These are phyloP conservation scores for Thozetella sp. DNA, from an alignment of 495 filamentous ascomycete species.

Conservation along the genomic window DNA sequence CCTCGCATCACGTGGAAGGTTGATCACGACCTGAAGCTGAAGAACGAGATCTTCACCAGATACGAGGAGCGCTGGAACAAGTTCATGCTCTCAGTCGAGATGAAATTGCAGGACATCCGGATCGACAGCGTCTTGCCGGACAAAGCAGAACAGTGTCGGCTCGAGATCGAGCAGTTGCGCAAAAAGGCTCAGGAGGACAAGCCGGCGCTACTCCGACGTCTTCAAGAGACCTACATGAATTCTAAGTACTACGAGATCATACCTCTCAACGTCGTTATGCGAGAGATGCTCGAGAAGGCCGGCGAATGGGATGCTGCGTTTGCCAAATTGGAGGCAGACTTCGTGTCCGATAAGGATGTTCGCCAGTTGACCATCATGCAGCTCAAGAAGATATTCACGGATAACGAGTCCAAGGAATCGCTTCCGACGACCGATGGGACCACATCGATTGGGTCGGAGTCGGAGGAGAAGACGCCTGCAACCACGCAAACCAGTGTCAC, in stretches of 20 bases:
- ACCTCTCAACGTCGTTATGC: conserved; percentile 83
- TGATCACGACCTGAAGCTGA: conserved; percentile 85
- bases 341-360: conserved; percentile 98
- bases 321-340: conserved; percentile 86
- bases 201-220: conserved; percentile 64
- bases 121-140: conserved; percentile 88
- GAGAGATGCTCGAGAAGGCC: conserved; percentile 89
- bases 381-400: conserved; percentile 92
- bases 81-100: conserved; percentile 85
- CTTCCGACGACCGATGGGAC: conserved; percentile 65
- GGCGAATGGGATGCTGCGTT: conserved; percentile 93
- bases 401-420: conserved; percentile 77
- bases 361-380: conserved; percentile 87
- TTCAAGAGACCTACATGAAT: conserved; percentile 88
- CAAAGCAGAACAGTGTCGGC: conserved; percentile 76
- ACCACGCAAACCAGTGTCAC: conserved; percentile 24
- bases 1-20: conserved; percentile 95
- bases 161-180: conserved; percentile 74
- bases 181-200: conserved; percentile 84
- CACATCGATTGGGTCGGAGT: conserved; percentile 38
- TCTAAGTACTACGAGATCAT: conserved; percentile 97
- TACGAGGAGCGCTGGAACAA: conserved; percentile 78
- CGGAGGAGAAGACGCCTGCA: conserved; percentile 38
- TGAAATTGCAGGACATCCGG: conserved; percentile 83
- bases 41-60: conserved; percentile 85